Conservation (phyloP, 257 asterid species). For the Forsythia viridissima region DNA sequence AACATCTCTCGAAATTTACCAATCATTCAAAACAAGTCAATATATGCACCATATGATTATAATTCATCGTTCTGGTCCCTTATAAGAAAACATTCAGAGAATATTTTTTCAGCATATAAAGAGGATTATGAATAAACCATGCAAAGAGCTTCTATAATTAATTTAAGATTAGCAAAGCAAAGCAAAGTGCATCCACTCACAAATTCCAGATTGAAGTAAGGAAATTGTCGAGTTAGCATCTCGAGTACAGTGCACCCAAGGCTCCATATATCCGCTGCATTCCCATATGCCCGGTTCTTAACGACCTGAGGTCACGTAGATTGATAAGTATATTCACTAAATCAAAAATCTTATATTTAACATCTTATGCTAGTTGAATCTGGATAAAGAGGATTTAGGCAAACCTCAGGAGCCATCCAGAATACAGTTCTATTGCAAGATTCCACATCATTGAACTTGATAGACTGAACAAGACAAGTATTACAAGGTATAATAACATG, state of each 20-base stretch:
- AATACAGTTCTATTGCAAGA: slow-evolving; percentile 95
- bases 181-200: slow-evolving; percentile 40
- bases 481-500: slow-evolving; percentile 13
- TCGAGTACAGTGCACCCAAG: slow-evolving; percentile 95
- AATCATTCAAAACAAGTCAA: too few relatives aligned
- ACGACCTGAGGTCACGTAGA: slow-evolving; percentile 61
- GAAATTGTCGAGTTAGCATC: slow-evolving; percentile 89
- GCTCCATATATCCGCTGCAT: slow-evolving; percentile 97
- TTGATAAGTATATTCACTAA: background rate
- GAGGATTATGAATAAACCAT: background rate
- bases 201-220: slow-evolving; percentile 62
- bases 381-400: slow-evolving; percentile 19
- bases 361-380: background rate
- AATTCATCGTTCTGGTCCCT: too few relatives aligned
- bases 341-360: background rate
- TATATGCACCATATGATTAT: too few relatives aligned
- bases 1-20: too few relatives aligned
- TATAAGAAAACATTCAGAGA: too few relatives aligned
- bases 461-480: slow-evolving; percentile 55
- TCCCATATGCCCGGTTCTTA: slow-evolving; percentile 79
- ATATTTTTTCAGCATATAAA: too few relatives aligned
- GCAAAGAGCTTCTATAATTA: too few relatives aligned
- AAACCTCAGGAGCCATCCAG: slow-evolving; percentile 99
- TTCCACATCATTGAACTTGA: slow-evolving; percentile 76
- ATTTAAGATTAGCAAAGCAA: background rate